These are phyloP conservation scores for Manihot esculenta DNA, from an alignment of 441 rosid species.

Conservation along the genomic window DNA sequence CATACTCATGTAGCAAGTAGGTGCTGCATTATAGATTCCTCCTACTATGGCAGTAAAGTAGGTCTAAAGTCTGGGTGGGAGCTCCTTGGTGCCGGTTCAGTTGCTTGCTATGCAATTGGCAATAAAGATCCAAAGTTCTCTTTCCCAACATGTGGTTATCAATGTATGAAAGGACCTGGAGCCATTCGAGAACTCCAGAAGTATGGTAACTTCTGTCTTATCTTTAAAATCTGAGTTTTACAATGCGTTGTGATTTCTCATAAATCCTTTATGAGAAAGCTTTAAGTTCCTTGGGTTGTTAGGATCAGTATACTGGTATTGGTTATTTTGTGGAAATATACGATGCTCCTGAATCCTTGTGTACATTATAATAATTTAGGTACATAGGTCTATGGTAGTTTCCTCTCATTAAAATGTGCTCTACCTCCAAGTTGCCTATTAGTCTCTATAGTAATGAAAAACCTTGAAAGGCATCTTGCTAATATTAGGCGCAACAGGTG, in stretches of 20 bases:
- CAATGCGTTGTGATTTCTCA: neutral
- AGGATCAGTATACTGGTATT: neutral
- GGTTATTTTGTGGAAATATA: neutral
- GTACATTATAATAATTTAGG: neutral
- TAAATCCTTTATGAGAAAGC: neutral
- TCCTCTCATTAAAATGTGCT: neutral
- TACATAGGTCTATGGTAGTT: neutral
- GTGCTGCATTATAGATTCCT: slow-evolving; percentile 47
- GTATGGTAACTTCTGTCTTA: slow-evolving; percentile 33
- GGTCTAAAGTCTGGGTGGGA: slow-evolving; percentile 63
- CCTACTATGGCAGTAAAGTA: slow-evolving; percentile 38
- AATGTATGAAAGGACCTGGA: slow-evolving; percentile 51
- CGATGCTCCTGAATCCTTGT: neutral
- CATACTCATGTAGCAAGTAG: slow-evolving; percentile 57
- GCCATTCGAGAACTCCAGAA: slow-evolving; percentile 64
- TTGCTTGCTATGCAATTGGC: slow-evolving; percentile 80
- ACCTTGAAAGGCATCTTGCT: neutral
- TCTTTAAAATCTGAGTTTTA: slow-evolving; percentile 1
- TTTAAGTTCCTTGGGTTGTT: neutral
- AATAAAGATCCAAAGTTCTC: slow-evolving; percentile 63
- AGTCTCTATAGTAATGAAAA: neutral
- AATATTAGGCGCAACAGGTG: neutral
- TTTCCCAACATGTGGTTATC: slow-evolving; percentile 72
- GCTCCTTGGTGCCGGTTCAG: slow-evolving; percentile 78
- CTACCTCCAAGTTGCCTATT: neutral